Evolutionary conservation across 164 flowering plant species (phyloP).

Genomic region (Magnolia officinalis): DNA sequence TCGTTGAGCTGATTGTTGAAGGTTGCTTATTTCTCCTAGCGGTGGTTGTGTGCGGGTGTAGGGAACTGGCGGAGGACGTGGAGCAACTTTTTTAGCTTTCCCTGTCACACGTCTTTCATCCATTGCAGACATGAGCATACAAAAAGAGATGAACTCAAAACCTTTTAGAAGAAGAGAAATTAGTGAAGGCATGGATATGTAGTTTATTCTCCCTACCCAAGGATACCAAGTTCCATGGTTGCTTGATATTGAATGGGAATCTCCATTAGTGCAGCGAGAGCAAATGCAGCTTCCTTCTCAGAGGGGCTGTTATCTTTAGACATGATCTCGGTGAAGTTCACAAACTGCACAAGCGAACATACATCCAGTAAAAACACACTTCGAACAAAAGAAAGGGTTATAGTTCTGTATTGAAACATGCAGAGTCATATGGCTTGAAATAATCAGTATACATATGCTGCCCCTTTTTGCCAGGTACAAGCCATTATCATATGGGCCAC

Average conservation of each 20-base stretch:
- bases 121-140: slow-evolving; percentile 11
- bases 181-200: not conserved
- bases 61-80: slow-evolving; percentile 59
- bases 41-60: slow-evolving; percentile 16
- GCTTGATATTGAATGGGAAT: slow-evolving; percentile 74
- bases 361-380: not conserved
- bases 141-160: not conserved
- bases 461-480: too few relatives aligned
- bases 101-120: slow-evolving; percentile 40
- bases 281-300: slow-evolving; percentile 70
- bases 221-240: slow-evolving; percentile 38
- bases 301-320: slow-evolving; percentile 27
- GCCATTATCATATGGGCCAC: too few relatives aligned
- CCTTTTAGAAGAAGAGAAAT: not conserved
- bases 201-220: slow-evolving; percentile 37
- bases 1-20: slow-evolving; percentile 5
- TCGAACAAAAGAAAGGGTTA: not conserved
- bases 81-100: slow-evolving; percentile 46
- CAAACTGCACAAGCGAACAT: slow-evolving; percentile 46
- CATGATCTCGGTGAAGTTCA: slow-evolving; percentile 70
- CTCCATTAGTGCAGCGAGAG: slow-evolving; percentile 84
- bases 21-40: slow-evolving; percentile 22
- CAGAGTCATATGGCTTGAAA: too few relatives aligned
- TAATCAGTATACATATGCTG: too few relatives aligned
- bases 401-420: too few relatives aligned